Evolutionary conservation across 169 alveolate species (phyloP).

Genomic region (Plasmodium adleri): DNA sequence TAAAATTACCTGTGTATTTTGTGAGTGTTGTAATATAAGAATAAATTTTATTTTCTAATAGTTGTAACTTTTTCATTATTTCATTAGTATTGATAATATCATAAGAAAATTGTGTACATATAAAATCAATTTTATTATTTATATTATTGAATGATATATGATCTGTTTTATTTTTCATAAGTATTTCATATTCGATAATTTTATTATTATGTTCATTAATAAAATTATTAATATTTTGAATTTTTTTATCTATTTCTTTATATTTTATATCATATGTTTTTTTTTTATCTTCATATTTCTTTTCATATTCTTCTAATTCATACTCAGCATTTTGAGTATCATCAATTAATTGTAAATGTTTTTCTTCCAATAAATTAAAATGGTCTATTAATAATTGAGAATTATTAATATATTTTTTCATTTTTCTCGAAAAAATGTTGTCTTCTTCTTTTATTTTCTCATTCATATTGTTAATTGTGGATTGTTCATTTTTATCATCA

Average conservation of each 20-base stretch:
- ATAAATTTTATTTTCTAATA: slow-evolving; percentile 60
- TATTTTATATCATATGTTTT: slow-evolving; percentile 11
- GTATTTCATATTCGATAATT: slow-evolving; percentile 29
- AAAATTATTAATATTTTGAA: slow-evolving; percentile 7
- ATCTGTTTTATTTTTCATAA: slow-evolving; percentile 20
- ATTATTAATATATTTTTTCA: slow-evolving; percentile 56
- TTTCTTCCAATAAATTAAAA: slow-evolving; percentile 64
- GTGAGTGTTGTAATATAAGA: slow-evolving; percentile 58
- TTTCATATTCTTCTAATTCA: slow-evolving; percentile 63
- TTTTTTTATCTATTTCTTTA: slow-evolving; percentile 53
- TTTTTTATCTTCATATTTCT: slow-evolving; percentile 42
- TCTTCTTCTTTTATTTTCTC: slow-evolving; percentile 2
- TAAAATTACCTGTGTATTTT: slow-evolving; percentile 47
- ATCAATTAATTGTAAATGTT: slow-evolving; percentile 66
- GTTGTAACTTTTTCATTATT: slow-evolving; percentile 65
- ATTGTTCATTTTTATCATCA: not conserved
- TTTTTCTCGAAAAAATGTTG: slow-evolving; percentile 9
- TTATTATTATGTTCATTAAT: slow-evolving; percentile 44
- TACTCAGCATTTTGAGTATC: slow-evolving; percentile 72
- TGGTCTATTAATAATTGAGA: slow-evolving; percentile 49
- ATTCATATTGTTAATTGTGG: not conserved
- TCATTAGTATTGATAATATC: slow-evolving; percentile 55
- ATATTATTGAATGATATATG: slow-evolving; percentile 56
- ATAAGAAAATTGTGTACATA: slow-evolving; percentile 52
- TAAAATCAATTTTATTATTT: slow-evolving; percentile 57